These are phyloP conservation scores for Aspergillus carlsbadensis DNA, from an alignment of 495 filamentous ascomycete genomes.

Conservation along the genomic window DNA sequence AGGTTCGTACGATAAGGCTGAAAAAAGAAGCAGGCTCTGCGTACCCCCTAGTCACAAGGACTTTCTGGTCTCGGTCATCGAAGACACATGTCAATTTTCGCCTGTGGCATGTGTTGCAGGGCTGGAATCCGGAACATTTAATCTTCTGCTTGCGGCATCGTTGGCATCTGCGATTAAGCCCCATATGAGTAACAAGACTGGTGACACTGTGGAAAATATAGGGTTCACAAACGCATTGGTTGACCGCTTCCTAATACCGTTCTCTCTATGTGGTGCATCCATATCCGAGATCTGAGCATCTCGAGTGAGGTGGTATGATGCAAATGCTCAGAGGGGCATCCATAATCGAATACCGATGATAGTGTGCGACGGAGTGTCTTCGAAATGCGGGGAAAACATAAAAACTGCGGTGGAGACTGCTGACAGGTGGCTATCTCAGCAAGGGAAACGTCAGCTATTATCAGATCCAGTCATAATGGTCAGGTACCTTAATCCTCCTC, in stretches of 20 bases:
- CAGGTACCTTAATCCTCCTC: slow-evolving; percentile 5
- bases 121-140: slow-evolving; percentile 42
- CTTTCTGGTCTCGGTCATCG: slow-evolving; percentile 42
- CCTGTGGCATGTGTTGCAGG: slow-evolving; percentile 44
- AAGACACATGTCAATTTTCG: slow-evolving; percentile 41
- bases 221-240: slow-evolving; percentile 34
- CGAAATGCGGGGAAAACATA: too few relatives aligned
- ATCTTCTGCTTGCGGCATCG: slow-evolving; percentile 49
- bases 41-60: slow-evolving; percentile 42
- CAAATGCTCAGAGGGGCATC: too few relatives aligned
- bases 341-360: too few relatives aligned
- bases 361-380: too few relatives aligned
- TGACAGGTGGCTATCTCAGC: too few relatives aligned
- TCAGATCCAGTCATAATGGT: neutral
- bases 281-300: neutral
- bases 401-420: too few relatives aligned
- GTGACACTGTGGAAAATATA: neutral
- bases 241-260: slow-evolving; percentile 35
- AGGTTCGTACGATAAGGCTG: neutral
- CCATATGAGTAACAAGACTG: too few relatives aligned
- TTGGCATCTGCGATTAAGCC: slow-evolving; percentile 29
- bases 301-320: too few relatives aligned
- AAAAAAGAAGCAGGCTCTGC: neutral
- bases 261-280: slow-evolving; percentile 13
- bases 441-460: too few relatives aligned